A percentile compares a stretch with the other conserved stretches of the same genome.
Evolutionary conservation across 2,329 filamentous ascomycete genomes (phyloP).

Genomic region (Exutisphaerella laricina): DNA sequence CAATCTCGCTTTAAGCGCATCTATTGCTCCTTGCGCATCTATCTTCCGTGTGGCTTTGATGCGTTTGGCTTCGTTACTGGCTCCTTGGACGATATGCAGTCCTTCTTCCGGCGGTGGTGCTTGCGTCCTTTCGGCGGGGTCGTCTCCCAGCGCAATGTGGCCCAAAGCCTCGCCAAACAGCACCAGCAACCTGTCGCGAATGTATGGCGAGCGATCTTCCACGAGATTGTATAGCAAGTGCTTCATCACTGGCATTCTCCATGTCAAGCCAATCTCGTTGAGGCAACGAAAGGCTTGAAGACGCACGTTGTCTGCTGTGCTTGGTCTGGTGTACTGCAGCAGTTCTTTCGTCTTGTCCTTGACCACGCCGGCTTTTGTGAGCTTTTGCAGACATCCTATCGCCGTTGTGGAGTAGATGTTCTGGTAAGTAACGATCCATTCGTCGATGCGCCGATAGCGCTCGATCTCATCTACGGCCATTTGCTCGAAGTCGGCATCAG

Average conservation of each 20-base stretch:
- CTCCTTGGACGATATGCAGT: constrained; percentile 55
- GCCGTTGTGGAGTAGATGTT: constrained; percentile 59
- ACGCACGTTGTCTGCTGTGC: constrained; percentile 56
- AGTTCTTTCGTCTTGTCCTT: constrained; percentile 53
- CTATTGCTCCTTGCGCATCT: constrained; percentile 54
- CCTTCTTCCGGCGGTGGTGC: constrained; percentile 35
- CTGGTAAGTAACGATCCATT: constrained; percentile 61
- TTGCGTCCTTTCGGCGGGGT: constrained; percentile 28
- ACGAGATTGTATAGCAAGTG: constrained; percentile 55
- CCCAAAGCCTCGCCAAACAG: constrained; percentile 53
- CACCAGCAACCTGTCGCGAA: constrained; percentile 49
- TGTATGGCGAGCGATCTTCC: constrained; percentile 53
- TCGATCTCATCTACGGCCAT: constrained; percentile 58
- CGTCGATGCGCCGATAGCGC: constrained; percentile 58
- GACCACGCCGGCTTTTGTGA: constrained; percentile 50
- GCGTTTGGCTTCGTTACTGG: constrained; percentile 47
- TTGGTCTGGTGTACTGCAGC: constrained; percentile 55
- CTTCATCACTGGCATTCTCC: constrained; percentile 46
- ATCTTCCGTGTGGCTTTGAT: constrained; percentile 49
- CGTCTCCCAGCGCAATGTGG: constrained; percentile 53
- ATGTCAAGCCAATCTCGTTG: constrained; percentile 50
- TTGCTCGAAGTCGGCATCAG: constrained; percentile 50
- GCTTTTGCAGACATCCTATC: constrained; percentile 52
- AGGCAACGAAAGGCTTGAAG: constrained; percentile 55
- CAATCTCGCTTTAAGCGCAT: constrained; percentile 51